Conservation (phyloP, 2,329 filamentous ascomycete genomes). For the Aspergillus sp. region DNA sequence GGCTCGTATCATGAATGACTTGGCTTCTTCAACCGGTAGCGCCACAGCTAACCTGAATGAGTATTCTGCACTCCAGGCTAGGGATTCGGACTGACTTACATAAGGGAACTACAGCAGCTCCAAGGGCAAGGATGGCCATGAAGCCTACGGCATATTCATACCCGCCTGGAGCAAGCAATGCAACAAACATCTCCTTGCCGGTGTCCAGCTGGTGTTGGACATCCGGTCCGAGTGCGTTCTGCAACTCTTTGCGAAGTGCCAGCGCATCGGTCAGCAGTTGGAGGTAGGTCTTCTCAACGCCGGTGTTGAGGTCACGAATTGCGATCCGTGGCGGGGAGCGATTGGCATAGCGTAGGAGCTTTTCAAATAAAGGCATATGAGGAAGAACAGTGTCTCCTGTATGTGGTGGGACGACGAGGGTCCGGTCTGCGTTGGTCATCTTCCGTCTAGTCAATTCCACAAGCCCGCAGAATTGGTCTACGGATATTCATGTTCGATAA, state of each 20-base stretch:
- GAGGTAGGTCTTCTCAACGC: slow-evolving; percentile 31
- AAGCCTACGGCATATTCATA: slow-evolving; percentile 39
- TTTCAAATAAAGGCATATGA: slow-evolving; percentile 32
- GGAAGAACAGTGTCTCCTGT: slow-evolving; percentile 29
- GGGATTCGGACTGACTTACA: slow-evolving; percentile 17
- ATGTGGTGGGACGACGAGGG: not conserved
- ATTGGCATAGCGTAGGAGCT: slow-evolving; percentile 30
- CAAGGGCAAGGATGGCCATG: slow-evolving; percentile 32
- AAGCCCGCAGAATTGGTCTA: not conserved
- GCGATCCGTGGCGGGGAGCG: slow-evolving; percentile 22
- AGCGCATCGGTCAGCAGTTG: slow-evolving; percentile 33
- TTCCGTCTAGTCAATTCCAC: not conserved
- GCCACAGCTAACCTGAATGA: slow-evolving; percentile 15
- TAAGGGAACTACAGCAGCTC: slow-evolving; percentile 35
- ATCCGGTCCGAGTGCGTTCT: slow-evolving; percentile 10
- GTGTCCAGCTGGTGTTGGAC: slow-evolving; percentile 19
- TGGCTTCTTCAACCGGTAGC: slow-evolving; percentile 32
- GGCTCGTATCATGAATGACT: slow-evolving; percentile 28
- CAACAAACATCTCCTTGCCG: slow-evolving; percentile 34
- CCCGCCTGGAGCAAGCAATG: slow-evolving; percentile 32
- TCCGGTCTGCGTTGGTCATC: not conserved
- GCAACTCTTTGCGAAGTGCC: slow-evolving; percentile 25
- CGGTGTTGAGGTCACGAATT: slow-evolving; percentile 33
- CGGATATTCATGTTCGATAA: too few species aligned
- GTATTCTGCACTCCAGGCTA: not conserved